phyloP scores from a whole-genome alignment of 2,329 filamentous ascomycete genomes.

The Alternaria brassicae region DNA sequence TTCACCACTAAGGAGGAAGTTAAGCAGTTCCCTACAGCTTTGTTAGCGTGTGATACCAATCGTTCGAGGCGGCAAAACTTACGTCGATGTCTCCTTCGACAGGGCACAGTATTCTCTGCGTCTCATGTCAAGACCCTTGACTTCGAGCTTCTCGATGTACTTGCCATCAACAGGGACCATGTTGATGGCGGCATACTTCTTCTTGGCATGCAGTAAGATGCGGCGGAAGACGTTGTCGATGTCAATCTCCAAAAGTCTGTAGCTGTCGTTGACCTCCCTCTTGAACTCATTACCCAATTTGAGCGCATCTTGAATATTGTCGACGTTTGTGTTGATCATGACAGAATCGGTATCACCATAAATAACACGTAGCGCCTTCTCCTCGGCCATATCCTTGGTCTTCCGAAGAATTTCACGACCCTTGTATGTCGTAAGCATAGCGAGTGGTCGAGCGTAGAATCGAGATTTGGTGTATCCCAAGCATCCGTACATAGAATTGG shows the following conservation, averaged over 20 bases:
- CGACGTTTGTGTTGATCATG: conserved; percentile 99
- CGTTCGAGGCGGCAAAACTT: conserved; percentile 29
- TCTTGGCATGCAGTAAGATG: conserved; percentile 94
- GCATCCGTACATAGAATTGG: conserved; percentile 99
- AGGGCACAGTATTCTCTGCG: conserved; percentile 94
- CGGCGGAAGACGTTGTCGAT: conserved; percentile 97
- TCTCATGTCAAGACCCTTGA: conserved; percentile 98
- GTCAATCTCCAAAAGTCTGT: conserved; percentile 92
- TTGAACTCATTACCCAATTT: conserved; percentile 96
- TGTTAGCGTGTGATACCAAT: conserved; percentile 13
- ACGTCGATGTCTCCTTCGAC: conserved; percentile 89
- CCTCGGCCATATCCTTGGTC: conserved; percentile 95
- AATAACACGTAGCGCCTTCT: conserved; percentile 89
- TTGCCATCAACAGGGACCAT: conserved; percentile 88
- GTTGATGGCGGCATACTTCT: conserved; percentile 98
- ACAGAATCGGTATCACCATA: conserved; percentile 99
- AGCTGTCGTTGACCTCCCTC: conserved; percentile 89
- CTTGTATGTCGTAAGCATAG: conserved; percentile 95
- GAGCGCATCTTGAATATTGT: conserved; percentile 88
- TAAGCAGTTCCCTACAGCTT: conserved; percentile 71
- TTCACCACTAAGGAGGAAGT: conserved; percentile 92
- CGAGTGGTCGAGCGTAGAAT: conserved; percentile 94
- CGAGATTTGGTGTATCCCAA: conserved; percentile 95
- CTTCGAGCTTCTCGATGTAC: conserved; percentile 91
- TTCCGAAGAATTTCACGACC: conserved; percentile 95